Percentiles rank a stretch among this genome's conserved stretches.
Conservation (phyloP, 163 green algal species). For the Chloroidium sp. region DNA sequence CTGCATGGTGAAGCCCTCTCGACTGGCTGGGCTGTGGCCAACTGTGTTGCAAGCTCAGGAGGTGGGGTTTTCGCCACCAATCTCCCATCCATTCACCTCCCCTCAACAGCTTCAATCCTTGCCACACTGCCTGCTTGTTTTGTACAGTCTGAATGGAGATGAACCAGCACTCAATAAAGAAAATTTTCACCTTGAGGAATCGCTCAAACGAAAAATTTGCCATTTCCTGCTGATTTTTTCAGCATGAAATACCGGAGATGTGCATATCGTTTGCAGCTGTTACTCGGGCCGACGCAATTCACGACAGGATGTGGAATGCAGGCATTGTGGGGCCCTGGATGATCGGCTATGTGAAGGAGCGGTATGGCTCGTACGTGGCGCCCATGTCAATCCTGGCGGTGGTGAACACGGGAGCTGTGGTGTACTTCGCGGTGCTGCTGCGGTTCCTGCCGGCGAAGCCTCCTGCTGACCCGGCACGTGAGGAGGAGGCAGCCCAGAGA, state of each 20-base stretch:
- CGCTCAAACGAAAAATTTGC: too few relatives aligned
- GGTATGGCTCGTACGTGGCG: slow-evolving; percentile 1
- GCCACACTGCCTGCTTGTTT: too few relatives aligned
- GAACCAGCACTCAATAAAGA: too few relatives aligned
- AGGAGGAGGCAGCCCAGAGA: not conserved
- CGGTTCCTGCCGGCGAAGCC: slow-evolving; percentile 2
- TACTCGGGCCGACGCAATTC: too few relatives aligned
- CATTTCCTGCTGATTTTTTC: too few relatives aligned
- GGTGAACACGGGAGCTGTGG: not conserved
- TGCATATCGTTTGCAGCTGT: not conserved
- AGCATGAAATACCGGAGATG: too few relatives aligned
- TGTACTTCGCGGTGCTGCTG: slow-evolving; percentile 14
- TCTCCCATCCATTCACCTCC: not conserved
- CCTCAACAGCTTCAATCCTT: too few relatives aligned
- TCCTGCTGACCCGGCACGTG: not conserved
- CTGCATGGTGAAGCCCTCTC: slow-evolving; percentile 5
- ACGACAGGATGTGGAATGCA: not conserved
- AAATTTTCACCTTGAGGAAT: too few relatives aligned
- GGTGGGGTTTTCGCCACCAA: not conserved
- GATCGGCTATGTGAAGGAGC: slow-evolving; percentile 4
- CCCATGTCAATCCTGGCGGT: slow-evolving; percentile 7
- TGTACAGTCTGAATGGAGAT: too few relatives aligned
- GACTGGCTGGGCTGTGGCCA: slow-evolving; percentile 7
- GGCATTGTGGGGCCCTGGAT: slow-evolving; percentile 7
- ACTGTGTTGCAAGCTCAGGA: slow-evolving; percentile 9